These are phyloP conservation scores for Lachancea waltii DNA, from an alignment of 805 yeast genomes.

Conservation along the genomic window DNA sequence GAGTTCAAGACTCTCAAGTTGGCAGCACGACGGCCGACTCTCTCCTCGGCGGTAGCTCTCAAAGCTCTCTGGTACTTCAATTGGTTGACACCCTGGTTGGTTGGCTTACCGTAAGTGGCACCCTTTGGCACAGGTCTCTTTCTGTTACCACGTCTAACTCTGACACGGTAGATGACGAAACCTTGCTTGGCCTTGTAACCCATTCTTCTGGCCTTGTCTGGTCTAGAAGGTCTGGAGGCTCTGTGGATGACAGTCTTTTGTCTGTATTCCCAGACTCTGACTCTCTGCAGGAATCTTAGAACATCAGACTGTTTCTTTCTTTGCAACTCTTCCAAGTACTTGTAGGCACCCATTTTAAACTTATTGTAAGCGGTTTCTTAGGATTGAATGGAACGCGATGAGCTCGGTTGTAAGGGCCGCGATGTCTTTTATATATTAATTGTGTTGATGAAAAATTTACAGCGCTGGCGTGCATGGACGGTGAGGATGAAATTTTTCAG, in stretches of 20 bases:
- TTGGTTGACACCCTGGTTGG: slow-evolving; percentile 99
- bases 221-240: slow-evolving; percentile 97
- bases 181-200: slow-evolving; percentile 99
- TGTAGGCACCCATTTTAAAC: slow-evolving; percentile 93
- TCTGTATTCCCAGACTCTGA: slow-evolving; percentile 99
- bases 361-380: slow-evolving; percentile 4
- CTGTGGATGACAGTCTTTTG: slow-evolving; percentile 98
- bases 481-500: no score
- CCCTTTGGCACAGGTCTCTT: slow-evolving; percentile 99
- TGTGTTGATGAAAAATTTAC: slow-evolving; percentile 1
- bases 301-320: slow-evolving; percentile 99
- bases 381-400: not conserved
- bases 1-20: slow-evolving; percentile 99
- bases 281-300: slow-evolving; percentile 96
- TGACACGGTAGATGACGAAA: slow-evolving; percentile 94
- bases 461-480: no score
- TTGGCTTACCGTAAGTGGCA: slow-evolving; percentile 99
- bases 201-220: slow-evolving; percentile 99
- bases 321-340: slow-evolving; percentile 97
- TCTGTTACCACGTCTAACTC: slow-evolving; percentile 99
- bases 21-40: slow-evolving; percentile 98
- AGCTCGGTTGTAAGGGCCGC: no score
- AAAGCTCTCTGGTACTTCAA: slow-evolving; percentile 98
- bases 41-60: slow-evolving; percentile 98
- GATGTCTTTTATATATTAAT: slow-evolving; percentile 1